Conservation (phyloP, 2,329 filamentous ascomycete species). For the Cephalotrichum gorgonifer region DNA sequence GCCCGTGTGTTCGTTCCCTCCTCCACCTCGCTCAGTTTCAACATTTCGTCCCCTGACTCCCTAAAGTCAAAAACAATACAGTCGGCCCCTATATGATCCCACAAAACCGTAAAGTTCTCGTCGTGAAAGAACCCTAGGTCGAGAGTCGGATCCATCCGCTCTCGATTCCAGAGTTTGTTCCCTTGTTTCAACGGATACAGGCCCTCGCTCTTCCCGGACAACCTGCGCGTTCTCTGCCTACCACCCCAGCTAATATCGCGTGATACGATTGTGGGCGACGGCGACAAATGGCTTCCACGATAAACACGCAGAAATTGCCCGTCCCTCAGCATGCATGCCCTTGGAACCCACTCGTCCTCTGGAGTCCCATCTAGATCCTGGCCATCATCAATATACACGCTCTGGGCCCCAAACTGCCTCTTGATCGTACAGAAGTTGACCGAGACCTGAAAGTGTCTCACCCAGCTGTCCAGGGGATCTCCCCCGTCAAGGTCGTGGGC, state of each 20-base stretch:
- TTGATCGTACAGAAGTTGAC: neutral
- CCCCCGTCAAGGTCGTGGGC: neutral
- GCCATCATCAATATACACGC: neutral
- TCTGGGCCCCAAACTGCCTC: neutral
- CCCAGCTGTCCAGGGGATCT: neutral
- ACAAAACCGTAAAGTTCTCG: no score
- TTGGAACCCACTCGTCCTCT: neutral
- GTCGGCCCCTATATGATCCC: no score
- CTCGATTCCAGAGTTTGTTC: no score
- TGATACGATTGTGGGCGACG: neutral
- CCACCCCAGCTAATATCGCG: neutral
- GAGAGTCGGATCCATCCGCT: no score
- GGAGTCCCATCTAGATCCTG: neutral
- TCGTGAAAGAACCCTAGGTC: no score
- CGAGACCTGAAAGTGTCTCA: neutral
- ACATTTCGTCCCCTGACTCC: no score
- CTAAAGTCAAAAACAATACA: no score
- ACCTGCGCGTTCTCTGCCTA: neutral
- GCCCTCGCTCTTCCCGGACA: no score
- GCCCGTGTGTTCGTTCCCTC: no score
- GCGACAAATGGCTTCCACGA: neutral
- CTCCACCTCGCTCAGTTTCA: no score
- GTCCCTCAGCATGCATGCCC: constrained; percentile 1
- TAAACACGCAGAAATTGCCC: neutral
- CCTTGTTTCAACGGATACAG: no score